phyloP scores from a whole-genome alignment of 805 yeast genomes.

The Starmerella kuoi region DNA sequence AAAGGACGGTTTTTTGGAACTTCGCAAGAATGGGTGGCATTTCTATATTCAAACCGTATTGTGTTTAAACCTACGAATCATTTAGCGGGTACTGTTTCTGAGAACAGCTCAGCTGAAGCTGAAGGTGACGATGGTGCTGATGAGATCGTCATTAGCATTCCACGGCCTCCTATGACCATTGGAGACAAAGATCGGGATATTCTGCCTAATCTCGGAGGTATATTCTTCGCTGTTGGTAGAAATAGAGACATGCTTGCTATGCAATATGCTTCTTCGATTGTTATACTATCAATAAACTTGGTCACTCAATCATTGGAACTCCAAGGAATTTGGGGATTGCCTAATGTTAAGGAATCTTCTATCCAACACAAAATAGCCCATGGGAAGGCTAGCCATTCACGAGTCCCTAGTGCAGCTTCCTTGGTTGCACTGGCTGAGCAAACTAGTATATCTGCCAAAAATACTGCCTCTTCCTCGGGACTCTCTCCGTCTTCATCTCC shows the following conservation, averaged over 20 bases:
- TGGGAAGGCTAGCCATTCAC: not conserved
- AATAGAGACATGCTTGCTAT: constrained; percentile 14
- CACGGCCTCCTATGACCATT: constrained; percentile 17
- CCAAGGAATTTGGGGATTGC: constrained; percentile 19
- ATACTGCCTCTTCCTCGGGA: not conserved
- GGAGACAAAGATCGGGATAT: constrained; percentile 9
- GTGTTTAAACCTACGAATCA: constrained; percentile 5
- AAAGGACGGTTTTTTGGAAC: constrained; percentile 14
- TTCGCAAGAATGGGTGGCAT: constrained; percentile 11
- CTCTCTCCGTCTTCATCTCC: not conserved
- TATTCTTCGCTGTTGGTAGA: constrained; percentile 16
- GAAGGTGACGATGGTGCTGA: constrained; percentile 1
- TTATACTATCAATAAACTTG: constrained; percentile 10
- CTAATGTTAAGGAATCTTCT: constrained; percentile 9
- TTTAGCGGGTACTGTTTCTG: not conserved
- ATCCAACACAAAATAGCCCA: not conserved
- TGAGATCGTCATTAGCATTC: constrained; percentile 9
- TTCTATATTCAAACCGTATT: constrained; percentile 17
- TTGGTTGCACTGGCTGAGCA: not conserved
- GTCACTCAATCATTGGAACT: constrained; percentile 12
- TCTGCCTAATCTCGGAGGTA: constrained; percentile 14
- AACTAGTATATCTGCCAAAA: not conserved
- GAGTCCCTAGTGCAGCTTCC: not conserved
- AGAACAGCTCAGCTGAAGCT: not conserved
- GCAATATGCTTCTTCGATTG: constrained; percentile 8